Percentiles rank a stretch among this genome's conserved stretches.
Conservation (phyloP, 2,329 filamentous ascomycete species). For the Pseudocercospora crystallina region DNA sequence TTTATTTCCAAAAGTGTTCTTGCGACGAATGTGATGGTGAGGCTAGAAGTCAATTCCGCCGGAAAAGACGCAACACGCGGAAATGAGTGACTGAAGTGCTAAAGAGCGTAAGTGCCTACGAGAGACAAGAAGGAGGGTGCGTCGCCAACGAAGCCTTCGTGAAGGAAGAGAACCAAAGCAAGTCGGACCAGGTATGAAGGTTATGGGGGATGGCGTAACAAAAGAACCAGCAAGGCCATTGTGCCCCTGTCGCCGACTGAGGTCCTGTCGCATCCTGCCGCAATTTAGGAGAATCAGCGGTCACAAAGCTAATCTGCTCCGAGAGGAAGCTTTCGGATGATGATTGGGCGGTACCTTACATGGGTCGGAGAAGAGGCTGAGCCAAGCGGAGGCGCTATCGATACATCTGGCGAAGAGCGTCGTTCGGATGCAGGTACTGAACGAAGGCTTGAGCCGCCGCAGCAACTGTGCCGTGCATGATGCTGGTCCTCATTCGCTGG, state of each 20-base stretch:
- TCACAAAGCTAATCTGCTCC: slow-evolving; percentile 20
- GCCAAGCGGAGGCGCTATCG: slow-evolving; percentile 3
- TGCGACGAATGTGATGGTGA: slow-evolving; percentile 11
- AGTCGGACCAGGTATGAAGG: slow-evolving; percentile 6
- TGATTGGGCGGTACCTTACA: slow-evolving; percentile 21
- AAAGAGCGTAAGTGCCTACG: slow-evolving; percentile 35
- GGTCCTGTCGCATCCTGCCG: slow-evolving; percentile 17
- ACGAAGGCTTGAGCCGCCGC: not conserved
- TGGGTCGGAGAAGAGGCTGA: slow-evolving; percentile 14
- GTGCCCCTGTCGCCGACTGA: slow-evolving; percentile 18
- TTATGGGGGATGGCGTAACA: not conserved
- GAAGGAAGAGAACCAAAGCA: slow-evolving; percentile 16
- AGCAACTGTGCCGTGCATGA: slow-evolving; percentile 1
- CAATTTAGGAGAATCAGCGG: slow-evolving; percentile 18
- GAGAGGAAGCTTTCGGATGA: not conserved
- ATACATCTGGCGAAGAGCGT: slow-evolving; percentile 3
- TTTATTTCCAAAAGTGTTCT: slow-evolving; percentile 12
- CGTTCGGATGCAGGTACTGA: slow-evolving; percentile 13
- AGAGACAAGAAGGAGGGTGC: slow-evolving; percentile 30
- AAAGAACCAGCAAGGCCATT: slow-evolving; percentile 10
- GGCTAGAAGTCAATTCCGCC: slow-evolving; percentile 28
- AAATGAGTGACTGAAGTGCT: slow-evolving; percentile 34
- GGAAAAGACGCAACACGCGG: slow-evolving; percentile 20
- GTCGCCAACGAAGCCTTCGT: slow-evolving; percentile 29
- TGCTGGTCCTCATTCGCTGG: slow-evolving; percentile 11